These are phyloP conservation scores for Elsinoe necatrix DNA, from an alignment of 2,329 filamentous ascomycete genomes.

Conservation along the genomic window DNA sequence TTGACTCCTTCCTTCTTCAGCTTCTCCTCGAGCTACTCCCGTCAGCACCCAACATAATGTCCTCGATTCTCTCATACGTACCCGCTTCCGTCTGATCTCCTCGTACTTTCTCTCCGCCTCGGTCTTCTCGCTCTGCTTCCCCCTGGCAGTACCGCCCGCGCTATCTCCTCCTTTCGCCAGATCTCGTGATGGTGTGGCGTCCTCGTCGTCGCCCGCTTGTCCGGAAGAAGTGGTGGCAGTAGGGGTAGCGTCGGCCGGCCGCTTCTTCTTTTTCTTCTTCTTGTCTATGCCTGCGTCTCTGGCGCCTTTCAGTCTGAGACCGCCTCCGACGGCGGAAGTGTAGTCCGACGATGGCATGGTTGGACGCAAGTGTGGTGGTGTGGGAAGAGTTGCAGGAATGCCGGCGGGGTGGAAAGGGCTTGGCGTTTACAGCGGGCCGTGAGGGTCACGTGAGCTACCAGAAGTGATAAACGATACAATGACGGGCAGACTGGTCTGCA, in stretches of 20 bases:
- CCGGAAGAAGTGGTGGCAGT: not conserved
- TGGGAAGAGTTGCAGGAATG: not conserved
- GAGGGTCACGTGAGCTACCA: not conserved
- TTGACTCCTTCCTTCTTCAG: constrained; percentile 80
- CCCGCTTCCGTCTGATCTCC: constrained; percentile 71
- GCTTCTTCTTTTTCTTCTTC: constrained; percentile 53
- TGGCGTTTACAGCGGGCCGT: not conserved
- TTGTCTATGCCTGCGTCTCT: constrained; percentile 56
- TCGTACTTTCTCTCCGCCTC: constrained; percentile 75
- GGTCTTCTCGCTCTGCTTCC: constrained; percentile 53
- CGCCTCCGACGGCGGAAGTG: constrained; percentile 54
- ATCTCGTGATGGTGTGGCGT: constrained; percentile 19
- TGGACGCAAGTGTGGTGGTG: not conserved
- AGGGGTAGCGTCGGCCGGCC: constrained; percentile 21
- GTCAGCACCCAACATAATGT: constrained; percentile 6
- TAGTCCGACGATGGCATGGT: constrained; percentile 70
- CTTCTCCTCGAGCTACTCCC: constrained; percentile 63
- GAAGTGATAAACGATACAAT: too few species aligned
- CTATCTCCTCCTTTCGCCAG: constrained; percentile 24
- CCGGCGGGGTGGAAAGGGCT: not conserved
- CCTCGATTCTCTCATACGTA: constrained; percentile 38
- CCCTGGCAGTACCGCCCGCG: constrained; percentile 22
- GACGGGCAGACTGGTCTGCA: too few species aligned
- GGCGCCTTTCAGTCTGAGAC: constrained; percentile 76
- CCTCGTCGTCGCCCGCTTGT: constrained; percentile 11